phyloP scores from a whole-genome alignment of 2,329 filamentous ascomycete genomes.

The Aureobasidium uvarum region DNA sequence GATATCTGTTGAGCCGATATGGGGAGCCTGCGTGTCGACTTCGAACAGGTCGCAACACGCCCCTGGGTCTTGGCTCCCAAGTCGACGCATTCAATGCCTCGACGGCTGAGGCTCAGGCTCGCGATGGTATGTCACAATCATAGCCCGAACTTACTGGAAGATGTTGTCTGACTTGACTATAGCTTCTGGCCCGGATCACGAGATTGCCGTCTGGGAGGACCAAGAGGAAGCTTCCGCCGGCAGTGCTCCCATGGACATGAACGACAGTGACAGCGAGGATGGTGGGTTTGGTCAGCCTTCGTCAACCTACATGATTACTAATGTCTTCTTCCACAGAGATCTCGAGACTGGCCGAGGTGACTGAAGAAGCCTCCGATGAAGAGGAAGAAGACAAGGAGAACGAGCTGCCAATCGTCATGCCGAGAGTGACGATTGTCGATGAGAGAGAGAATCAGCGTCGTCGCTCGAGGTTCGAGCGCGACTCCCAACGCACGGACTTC shows the following conservation, averaged over 20 bases:
- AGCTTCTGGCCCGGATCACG: neutral
- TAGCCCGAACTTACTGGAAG: neutral
- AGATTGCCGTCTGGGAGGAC: slow-evolving; percentile 1
- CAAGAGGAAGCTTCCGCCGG: neutral
- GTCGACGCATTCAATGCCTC: neutral
- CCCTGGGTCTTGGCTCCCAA: neutral
- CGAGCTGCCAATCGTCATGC: neutral
- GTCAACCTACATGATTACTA: neutral
- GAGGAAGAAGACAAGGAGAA: slow-evolving; percentile 13
- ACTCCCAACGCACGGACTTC: slow-evolving; percentile 15
- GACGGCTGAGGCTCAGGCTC: neutral
- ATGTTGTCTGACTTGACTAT: neutral
- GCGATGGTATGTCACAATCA: neutral
- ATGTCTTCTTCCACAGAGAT: neutral
- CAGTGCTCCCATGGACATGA: neutral
- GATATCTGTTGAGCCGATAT: neutral
- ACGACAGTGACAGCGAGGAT: neutral
- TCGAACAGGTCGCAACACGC: neutral
- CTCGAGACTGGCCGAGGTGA: neutral
- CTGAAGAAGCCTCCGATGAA: neutral
- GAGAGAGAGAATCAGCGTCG: neutral
- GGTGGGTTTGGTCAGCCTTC: neutral
- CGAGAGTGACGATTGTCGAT: neutral
- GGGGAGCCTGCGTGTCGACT: neutral
- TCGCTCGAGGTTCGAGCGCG: slow-evolving; percentile 6